Evolutionary conservation across 2,329 filamentous ascomycete species (phyloP), one percentile per base, ranked within the genome.

Genomic region (Hymenoscyphus scutula): DNA sequence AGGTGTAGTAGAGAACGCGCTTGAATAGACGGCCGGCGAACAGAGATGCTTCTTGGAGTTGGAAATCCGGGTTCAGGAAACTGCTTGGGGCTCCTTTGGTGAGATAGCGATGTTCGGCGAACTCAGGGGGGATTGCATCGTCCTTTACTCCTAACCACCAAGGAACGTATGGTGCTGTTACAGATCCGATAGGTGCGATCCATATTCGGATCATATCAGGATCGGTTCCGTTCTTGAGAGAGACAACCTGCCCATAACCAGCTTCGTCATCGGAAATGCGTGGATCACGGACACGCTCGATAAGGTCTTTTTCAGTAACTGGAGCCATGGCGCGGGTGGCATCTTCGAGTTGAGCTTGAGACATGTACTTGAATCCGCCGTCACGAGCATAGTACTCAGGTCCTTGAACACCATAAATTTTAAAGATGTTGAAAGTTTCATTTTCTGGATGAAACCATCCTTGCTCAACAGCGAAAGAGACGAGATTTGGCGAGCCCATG

Each of bases 291-390:
- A 55, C 53, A 19, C 53, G 53, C 19, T 55, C 17, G 19, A 55
- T 37, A 10, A 55, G 19, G 7, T 55, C 53, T 19, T 34, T 29
- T 23, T 55, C 29, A 3, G 53, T 55, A 7, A 55, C 53, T 34
- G 53, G 53, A 34, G 15, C 53, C 53, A 55, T 55, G 27, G 53
- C 53, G 32, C 34, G 53, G 5, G 53, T 55, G 11, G 53, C 53
- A 10, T 55, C 53, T n/a, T 55, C 53, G 53, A 55, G 53, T 55
- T 55, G 53, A 34, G 53, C 53, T 34, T 55, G 53, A 15, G 53
- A 55, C 53, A 55, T 55, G 53, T 55, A 55, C 27, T 55, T 55
- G 29, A 55, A 55, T 55, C 53, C 53, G 19, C 53, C 53, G 34
- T 55, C 27, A 10, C 53, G 11, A n/a, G 29, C 53, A 19, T 29